These are phyloP conservation scores for Tylopilus felleus DNA, from an alignment of 768 basidiomycete genomes.

Conservation along the genomic window DNA sequence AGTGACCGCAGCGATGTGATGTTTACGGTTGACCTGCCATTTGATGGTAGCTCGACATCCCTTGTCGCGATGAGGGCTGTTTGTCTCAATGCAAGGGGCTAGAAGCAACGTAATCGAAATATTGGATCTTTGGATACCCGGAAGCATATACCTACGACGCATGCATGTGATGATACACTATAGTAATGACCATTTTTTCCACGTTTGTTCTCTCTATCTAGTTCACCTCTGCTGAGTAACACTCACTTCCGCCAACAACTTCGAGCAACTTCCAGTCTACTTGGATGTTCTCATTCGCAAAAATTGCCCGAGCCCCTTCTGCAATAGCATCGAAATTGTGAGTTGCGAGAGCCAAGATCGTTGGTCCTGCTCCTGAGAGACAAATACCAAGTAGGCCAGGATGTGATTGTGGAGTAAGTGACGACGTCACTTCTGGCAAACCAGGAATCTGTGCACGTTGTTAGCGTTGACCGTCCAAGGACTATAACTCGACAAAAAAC, in stretches of 20 bases:
- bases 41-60: conserved; percentile 61
- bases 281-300: conserved; percentile 65
- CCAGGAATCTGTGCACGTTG: conserved; percentile 76
- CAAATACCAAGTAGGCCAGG: conserved; percentile 97
- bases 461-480: neutral
- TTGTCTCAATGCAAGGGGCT: conserved; percentile 82
- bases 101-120: conserved; percentile 6
- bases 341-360: conserved; percentile 93
- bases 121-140: conserved; percentile 21
- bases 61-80: conserved; percentile 86
- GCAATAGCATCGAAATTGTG: conserved; percentile 82
- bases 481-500: conserved; percentile 26
- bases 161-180: conserved; percentile 17
- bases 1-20: conserved; percentile 84
- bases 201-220: conserved; percentile 5
- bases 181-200: conserved; percentile 18
- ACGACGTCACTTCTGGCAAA: conserved; percentile 85
- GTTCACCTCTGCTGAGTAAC: conserved; percentile 8
- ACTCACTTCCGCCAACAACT: conserved; percentile 48
- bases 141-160: conserved; percentile 25
- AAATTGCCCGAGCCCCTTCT: conserved; percentile 72
- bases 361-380: conserved; percentile 96
- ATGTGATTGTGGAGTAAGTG: conserved; percentile 84
- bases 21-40: conserved; percentile 84
- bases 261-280: conserved; percentile 90